Percentiles rank a stretch among this genome's conserved stretches.
Conservation (phyloP, 345 rosid species). For the Eucalyptus erythrocorys region DNA sequence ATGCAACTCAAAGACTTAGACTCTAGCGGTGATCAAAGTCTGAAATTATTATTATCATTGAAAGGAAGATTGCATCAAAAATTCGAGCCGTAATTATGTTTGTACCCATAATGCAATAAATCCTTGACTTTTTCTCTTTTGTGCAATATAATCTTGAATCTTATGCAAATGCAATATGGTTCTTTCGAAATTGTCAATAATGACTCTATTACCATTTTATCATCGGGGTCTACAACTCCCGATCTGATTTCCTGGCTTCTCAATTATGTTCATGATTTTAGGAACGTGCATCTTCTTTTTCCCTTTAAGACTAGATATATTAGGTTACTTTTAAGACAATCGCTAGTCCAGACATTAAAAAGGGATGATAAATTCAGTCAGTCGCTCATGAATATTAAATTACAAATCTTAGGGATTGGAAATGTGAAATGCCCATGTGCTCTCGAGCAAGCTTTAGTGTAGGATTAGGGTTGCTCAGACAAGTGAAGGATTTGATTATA, state of each 20-base stretch:
- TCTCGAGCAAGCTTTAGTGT: not conserved
- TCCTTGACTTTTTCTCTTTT: too few species aligned
- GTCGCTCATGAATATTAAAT: not conserved
- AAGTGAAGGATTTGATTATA: not conserved
- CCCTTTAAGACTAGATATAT: not conserved
- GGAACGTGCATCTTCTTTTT: not conserved
- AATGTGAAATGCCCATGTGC: not conserved
- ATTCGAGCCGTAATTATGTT: too few species aligned
- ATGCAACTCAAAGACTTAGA: too few species aligned
- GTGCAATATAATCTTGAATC: too few species aligned
- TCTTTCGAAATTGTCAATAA: too few species aligned
- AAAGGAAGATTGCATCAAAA: too few species aligned
- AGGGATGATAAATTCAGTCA: not conserved
- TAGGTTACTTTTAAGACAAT: not conserved
- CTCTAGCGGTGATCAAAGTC: too few species aligned
- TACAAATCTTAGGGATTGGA: not conserved
- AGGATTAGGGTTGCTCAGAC: not conserved
- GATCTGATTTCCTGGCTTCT: not conserved
- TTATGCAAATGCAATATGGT: too few species aligned
- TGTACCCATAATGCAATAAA: too few species aligned
- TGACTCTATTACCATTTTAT: not conserved
- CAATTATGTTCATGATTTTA: too few species aligned
- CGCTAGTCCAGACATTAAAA: not conserved
- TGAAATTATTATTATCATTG: too few species aligned
- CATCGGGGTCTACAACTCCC: not conserved